Evolutionary conservation across 768 basidiomycete genomes (phyloP), one percentile per base, ranked within the genome.

Genomic region (Myochromella boudieri): DNA sequence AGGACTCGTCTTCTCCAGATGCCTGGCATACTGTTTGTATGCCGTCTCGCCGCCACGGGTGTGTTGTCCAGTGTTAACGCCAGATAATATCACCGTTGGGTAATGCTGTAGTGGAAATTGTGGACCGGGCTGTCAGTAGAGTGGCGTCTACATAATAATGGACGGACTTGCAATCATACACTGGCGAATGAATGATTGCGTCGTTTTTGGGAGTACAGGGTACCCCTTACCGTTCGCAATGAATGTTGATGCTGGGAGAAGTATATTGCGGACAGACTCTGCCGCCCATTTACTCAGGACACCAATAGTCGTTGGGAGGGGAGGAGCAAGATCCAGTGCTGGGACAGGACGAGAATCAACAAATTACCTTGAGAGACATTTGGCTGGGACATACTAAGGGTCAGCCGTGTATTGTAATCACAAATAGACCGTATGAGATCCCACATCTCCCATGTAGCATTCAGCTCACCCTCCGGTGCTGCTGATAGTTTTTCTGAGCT

Each of bases 391-490:
- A 54, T 63, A 92, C 90, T 85, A 46, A 91, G 60, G 2, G 85
- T 85, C 49, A 93, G 60, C 21, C 89, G 78, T 24, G 77, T 71
- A 60, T 81, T 82, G 64, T 94, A 95, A 47, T 85, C 85, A 64
- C 97, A 99, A 26, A 95, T 78, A 3, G 86, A 85, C 50, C 95
- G 77, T 48, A 99, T 91, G 37, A 87, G 77, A 64, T 98, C 97
- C 97, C 97, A 99, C 82, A 95, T 95, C 64, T 98, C 97, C 95
- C 97, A 99, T 0, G 89, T 91, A 5, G 74, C 78, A 56, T 84
- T 84, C 42, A 89, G 68, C 51, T 85, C 80, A 7, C 68, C 71
- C 54, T 82, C 82, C 32, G 76, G 65, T 14, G 75, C 64, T 28
- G 64, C 66, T 14, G 67, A 57, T 9, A 68, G 59, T 15, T 51